A percentile compares a stretch with the other conserved stretches of the same genome.
phyloP scores from a whole-genome alignment of 371 early-diverging fungal genomes.

The Mortierella sp. region DNA sequence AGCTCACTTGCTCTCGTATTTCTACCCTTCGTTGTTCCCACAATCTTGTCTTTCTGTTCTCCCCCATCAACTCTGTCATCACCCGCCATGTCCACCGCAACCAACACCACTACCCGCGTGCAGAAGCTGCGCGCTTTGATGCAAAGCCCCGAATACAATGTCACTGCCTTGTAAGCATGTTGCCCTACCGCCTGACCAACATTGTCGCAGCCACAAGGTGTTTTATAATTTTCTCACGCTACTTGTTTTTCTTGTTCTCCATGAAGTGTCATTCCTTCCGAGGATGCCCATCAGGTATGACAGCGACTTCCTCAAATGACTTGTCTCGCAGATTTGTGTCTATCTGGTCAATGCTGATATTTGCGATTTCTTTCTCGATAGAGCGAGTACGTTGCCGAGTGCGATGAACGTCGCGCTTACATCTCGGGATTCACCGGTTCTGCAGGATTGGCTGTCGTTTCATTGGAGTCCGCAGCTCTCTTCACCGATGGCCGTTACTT shows the following conservation, averaged over 20 bases:
- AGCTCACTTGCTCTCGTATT: neutral
- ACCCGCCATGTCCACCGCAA: constrained; percentile 36
- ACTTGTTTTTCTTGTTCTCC: neutral
- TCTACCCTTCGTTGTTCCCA: constrained; percentile 2
- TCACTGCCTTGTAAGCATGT: constrained; percentile 81
- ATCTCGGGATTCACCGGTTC: constrained; percentile 99
- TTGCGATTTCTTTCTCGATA: constrained; percentile 37
- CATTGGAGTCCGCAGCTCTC: constrained; percentile 77
- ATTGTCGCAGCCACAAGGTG: neutral
- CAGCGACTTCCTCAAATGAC: neutral
- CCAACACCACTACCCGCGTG: constrained; percentile 72
- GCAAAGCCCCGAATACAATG: constrained; percentile 65
- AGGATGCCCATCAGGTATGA: constrained; percentile 95
- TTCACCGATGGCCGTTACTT: constrained; percentile 99
- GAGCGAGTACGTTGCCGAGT: constrained; percentile 97
- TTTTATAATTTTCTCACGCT: constrained; percentile 44
- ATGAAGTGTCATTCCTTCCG: constrained; percentile 87
- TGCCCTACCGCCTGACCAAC: neutral
- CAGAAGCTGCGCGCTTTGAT: constrained; percentile 81
- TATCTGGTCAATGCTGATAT: neutral
- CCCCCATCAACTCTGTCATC: constrained; percentile 5
- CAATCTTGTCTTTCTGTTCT: constrained; percentile 2
- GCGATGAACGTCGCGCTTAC: constrained; percentile 93
- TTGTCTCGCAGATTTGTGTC: neutral
- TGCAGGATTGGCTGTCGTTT: constrained; percentile 90